These are phyloP conservation scores for Xylariaceae sp. DNA, from an alignment of 2,329 filamentous ascomycete genomes.

Conservation along the genomic window DNA sequence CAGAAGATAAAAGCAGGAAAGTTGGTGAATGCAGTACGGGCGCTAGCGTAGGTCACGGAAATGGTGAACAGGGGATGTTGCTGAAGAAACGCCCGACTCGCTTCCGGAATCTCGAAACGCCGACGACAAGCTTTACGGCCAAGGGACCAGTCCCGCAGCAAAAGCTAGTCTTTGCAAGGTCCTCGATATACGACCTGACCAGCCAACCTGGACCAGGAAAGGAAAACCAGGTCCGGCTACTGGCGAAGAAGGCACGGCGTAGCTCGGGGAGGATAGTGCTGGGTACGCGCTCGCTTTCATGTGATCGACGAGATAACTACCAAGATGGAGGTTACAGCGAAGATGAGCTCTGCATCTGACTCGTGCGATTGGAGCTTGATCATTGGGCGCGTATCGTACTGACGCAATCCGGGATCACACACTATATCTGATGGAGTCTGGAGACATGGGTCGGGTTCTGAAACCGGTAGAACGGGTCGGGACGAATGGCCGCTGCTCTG, in stretches of 20 bases:
- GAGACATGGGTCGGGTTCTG: slow-evolving; percentile 3
- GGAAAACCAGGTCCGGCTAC: slow-evolving; percentile 15
- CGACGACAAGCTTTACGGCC: slow-evolving; percentile 2
- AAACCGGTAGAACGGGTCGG: slow-evolving; percentile 9
- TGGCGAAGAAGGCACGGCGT: slow-evolving; percentile 18
- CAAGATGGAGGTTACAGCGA: slow-evolving; percentile 13
- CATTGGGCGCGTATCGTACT: not conserved
- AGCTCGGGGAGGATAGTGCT: slow-evolving; percentile 18
- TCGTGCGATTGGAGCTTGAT: slow-evolving; percentile 3
- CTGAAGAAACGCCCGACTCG: slow-evolving; percentile 21
- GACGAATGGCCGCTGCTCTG: slow-evolving; percentile 1
- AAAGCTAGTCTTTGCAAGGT: not conserved
- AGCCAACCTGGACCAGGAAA: slow-evolving; percentile 12
- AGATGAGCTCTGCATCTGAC: slow-evolving; percentile 21
- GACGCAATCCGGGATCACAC: not conserved
- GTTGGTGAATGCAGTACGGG: slow-evolving; percentile 1
- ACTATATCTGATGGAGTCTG: not conserved
- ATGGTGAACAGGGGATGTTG: slow-evolving; percentile 4
- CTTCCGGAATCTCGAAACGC: slow-evolving; percentile 17
- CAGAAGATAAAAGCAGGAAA: slow-evolving; percentile 14
- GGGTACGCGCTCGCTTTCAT: slow-evolving; percentile 9
- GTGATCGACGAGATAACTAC: slow-evolving; percentile 1
- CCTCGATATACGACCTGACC: not conserved
- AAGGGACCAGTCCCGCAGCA: not conserved
- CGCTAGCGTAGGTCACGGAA: not conserved